phyloP scores from a whole-genome alignment of 169 alveolate species.

The Amoebophrya sp. region DNA sequence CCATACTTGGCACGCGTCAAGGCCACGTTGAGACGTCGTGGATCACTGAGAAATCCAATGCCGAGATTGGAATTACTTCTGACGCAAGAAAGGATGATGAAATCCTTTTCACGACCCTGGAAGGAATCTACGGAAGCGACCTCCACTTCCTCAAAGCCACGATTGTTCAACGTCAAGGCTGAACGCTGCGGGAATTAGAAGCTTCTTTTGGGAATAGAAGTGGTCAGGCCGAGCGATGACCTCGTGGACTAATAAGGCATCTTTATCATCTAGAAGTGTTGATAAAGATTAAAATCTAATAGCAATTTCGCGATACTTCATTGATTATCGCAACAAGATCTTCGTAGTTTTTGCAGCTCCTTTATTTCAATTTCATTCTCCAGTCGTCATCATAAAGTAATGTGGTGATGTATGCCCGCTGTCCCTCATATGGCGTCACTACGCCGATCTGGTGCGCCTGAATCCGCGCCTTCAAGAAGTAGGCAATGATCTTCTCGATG shows the following conservation, averaged over 20 bases:
- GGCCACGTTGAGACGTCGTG: conserved; percentile 87
- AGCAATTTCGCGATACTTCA: too few species aligned
- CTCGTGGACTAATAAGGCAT: conserved; percentile 37
- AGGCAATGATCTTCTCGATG: conserved; percentile 69
- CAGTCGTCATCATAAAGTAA: too few species aligned
- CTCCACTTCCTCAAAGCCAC: conserved; percentile 50
- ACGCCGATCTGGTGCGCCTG: conserved; percentile 76
- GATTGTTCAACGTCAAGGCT: not conserved
- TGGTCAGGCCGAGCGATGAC: conserved; percentile 55
- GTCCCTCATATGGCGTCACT: conserved; percentile 91
- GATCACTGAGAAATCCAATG: conserved; percentile 82
- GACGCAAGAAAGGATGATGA: conserved; percentile 65
- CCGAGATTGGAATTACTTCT: conserved; percentile 57
- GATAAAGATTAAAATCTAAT: not conserved
- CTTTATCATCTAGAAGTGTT: not conserved
- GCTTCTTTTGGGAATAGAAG: conserved; percentile 39
- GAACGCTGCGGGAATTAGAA: not conserved
- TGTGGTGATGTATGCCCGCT: conserved; percentile 66
- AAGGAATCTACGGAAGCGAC: conserved; percentile 71
- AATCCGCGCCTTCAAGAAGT: conserved; percentile 65
- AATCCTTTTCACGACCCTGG: conserved; percentile 74
- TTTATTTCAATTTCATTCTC: too few species aligned
- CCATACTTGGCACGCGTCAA: conserved; percentile 87
- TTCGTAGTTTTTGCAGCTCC: too few species aligned
- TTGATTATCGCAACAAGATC: too few species aligned